Evolutionary conservation across 2,329 filamentous ascomycete genomes (phyloP).

Genomic region (Cercospora sojina): DNA sequence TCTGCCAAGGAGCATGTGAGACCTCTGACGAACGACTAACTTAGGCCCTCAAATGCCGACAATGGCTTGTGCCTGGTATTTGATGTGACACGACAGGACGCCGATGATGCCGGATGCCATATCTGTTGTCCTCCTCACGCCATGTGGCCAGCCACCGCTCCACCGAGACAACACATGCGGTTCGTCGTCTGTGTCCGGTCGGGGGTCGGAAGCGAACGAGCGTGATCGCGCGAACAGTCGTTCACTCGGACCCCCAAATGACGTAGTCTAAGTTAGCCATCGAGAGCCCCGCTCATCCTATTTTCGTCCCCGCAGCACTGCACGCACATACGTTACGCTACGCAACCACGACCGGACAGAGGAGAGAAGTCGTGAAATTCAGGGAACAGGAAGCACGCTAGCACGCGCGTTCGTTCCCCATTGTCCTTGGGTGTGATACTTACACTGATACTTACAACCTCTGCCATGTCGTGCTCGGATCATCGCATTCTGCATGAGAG

Average conservation of each 20-base stretch:
- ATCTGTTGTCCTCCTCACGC: neutral
- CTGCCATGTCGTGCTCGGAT: constrained; percentile 5
- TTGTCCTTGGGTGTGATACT: neutral
- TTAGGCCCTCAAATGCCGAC: neutral
- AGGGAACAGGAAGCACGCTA: constrained; percentile 6
- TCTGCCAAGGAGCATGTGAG: constrained; percentile 1
- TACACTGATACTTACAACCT: no score
- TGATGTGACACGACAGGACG: neutral
- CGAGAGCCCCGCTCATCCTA: neutral
- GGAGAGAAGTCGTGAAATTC: neutral
- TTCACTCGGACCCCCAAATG: neutral
- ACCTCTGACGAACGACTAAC: neutral
- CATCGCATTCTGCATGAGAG: constrained; percentile 6
- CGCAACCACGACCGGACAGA: constrained; percentile 1
- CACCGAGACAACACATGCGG: neutral
- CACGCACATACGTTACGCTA: neutral
- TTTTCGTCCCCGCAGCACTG: constrained; percentile 1
- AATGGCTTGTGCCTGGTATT: neutral
- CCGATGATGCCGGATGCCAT: neutral
- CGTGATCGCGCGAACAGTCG: neutral
- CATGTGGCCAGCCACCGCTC: neutral
- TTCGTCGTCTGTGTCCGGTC: no score
- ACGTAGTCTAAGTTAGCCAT: neutral
- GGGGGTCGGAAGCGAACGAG: neutral
- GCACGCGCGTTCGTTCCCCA: neutral